A percentile compares a stretch with the other conserved stretches of the same genome.
phyloP scores from a whole-genome alignment of 2,329 filamentous ascomycete genomes.

The Aspergillus sp. region DNA sequence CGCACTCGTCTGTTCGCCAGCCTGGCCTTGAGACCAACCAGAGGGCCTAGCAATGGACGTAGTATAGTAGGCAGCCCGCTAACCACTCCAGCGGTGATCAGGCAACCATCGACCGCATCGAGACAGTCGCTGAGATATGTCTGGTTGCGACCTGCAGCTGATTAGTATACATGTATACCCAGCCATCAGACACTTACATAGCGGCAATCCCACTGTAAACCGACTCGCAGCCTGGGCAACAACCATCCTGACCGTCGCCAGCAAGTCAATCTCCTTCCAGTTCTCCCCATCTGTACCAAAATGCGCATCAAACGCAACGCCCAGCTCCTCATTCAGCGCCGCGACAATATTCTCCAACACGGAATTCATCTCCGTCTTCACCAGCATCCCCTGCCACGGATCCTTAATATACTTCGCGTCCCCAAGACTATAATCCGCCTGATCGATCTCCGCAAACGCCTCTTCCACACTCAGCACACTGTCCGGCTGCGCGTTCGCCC shows the following conservation, averaged over 20 bases:
- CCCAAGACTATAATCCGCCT: slow-evolving; percentile 36
- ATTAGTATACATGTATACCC: background rate
- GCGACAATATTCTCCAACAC: slow-evolving; percentile 12
- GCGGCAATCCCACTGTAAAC: slow-evolving; percentile 28
- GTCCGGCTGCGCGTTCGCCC: slow-evolving; percentile 44
- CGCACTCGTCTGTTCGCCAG: background rate
- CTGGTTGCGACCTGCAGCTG: slow-evolving; percentile 4
- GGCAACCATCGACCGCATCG: background rate
- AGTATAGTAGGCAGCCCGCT: slow-evolving; percentile 32
- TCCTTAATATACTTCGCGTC: slow-evolving; percentile 35
- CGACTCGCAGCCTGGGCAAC: slow-evolving; percentile 28
- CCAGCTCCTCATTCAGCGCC: slow-evolving; percentile 24
- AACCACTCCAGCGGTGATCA: slow-evolving; percentile 31
- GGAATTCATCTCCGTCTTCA: slow-evolving; percentile 24
- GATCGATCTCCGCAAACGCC: slow-evolving; percentile 38
- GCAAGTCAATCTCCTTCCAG: slow-evolving; percentile 25
- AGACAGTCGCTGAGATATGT: slow-evolving; percentile 3
- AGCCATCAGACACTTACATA: slow-evolving; percentile 20
- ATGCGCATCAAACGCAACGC: slow-evolving; percentile 21
- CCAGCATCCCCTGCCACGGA: slow-evolving; percentile 28
- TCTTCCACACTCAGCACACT: slow-evolving; percentile 32
- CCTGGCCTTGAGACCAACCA: slow-evolving; percentile 21
- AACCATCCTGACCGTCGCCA: slow-evolving; percentile 25
- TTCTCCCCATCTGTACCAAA: slow-evolving; percentile 23
- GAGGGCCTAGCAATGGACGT: slow-evolving; percentile 31